Base-by-base conservation (phyloP, 2,329 filamentous ascomycete genomes). In the Colletotrichum sp. region DNA sequence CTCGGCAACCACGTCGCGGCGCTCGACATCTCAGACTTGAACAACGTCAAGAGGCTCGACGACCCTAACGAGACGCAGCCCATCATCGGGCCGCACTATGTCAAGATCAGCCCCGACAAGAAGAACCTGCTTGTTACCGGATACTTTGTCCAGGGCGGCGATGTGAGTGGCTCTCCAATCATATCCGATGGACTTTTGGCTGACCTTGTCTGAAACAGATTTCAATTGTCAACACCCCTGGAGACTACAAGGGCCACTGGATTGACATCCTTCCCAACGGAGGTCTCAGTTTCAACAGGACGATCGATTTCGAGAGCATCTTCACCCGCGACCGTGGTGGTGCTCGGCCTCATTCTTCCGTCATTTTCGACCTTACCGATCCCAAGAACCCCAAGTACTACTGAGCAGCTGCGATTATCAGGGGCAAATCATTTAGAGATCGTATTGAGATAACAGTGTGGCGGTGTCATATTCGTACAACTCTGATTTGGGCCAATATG, bases 91-190 rank as follows among this genome's bases (percentile, higher is more conserved):
- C 91, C 91, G 0, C 91, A 93, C 84, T 93, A 92, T 79, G 85
- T 93, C 84, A 93, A 93, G 85, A 86, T 93, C 75, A 89, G 90
- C 6, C 91, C 91, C 0, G 91, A 93, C 78, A 90, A 92, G 86
- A 92, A 92, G 86, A 90, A 93, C 81, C 82, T 93, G 18, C 86
- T 93, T 3, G 90, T 93, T 16, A 92, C 90, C n/a, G 92, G 92
- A 69, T 93, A 93, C 85, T 93, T 93, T 79, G 90, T 93, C 4
- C 91, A 93, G 83, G 90, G 88, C 12, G 91, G 91, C 30, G 89
- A 90, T 76, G 84, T 84, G 80, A 79, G 81, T 21, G 5, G 21
- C 44, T n/a, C 30, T 18, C 26, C 49, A 18, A 44, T 44, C 1
- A 21, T 44, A 30, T 57, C 16, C 18, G 9, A 30, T 26, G 30